Conservation (phyloP, 305 asterid genomes). For the Vinca major region DNA sequence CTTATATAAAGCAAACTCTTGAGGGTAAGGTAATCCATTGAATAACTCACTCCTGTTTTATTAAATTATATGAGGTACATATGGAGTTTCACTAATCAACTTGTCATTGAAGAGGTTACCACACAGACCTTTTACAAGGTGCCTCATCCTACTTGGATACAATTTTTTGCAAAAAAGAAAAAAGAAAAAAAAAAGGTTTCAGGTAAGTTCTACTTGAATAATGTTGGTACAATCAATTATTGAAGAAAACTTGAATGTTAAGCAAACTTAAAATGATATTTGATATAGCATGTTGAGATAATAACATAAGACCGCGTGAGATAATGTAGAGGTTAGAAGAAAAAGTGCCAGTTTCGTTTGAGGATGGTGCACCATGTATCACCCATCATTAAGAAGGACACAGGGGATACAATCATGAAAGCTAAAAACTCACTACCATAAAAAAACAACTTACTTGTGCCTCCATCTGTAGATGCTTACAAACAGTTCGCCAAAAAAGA, state of each 20-base stretch:
- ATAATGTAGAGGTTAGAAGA: neutral
- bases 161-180: neutral
- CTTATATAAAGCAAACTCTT: neutral
- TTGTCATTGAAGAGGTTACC: neutral
- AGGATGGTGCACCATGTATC: neutral
- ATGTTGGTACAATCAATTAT: neutral
- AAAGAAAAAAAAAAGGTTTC: neutral
- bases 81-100: neutral
- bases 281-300: neutral
- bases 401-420: neutral
- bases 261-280: neutral
- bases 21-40: neutral
- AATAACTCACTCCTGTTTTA: neutral
- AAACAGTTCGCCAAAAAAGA: slow-evolving; percentile 78
- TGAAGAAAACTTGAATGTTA: neutral
- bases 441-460: slow-evolving; percentile 60
- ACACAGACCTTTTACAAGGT: neutral
- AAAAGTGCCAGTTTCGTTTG: neutral
- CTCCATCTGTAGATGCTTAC: slow-evolving; percentile 62
- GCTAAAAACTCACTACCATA: slow-evolving; percentile 1
- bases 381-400: neutral
- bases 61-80: neutral
- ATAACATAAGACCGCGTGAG: neutral
- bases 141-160: neutral
- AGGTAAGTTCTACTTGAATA: neutral